Evolutionary conservation across 176 grass and related monocot species (phyloP).

Genomic region (Zoysia pacifica): DNA sequence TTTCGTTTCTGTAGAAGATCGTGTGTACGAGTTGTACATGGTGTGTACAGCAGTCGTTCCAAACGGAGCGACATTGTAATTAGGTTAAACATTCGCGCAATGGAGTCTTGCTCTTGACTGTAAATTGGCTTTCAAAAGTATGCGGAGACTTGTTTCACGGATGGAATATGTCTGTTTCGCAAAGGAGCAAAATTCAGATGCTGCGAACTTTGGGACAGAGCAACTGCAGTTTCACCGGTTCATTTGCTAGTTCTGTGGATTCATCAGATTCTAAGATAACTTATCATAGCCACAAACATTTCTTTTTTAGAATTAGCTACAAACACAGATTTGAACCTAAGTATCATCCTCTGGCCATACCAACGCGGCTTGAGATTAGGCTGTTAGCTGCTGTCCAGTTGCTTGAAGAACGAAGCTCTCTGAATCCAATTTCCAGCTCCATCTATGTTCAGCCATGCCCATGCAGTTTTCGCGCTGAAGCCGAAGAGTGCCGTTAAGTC

Average conservation of each 20-base stretch:
- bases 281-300: neutral
- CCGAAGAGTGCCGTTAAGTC: constrained; percentile 4
- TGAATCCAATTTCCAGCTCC: constrained; percentile 5
- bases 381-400: neutral
- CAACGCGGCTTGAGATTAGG: neutral
- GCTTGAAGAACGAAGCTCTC: neutral
- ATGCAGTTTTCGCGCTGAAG: constrained; percentile 8
- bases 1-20: neutral
- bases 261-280: neutral
- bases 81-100: neutral
- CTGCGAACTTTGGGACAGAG: neutral
- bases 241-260: neutral
- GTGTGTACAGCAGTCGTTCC: constrained; percentile 39
- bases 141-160: neutral
- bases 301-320: no score
- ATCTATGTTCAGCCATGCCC: neutral
- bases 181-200: neutral
- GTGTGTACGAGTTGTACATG: constrained; percentile 14
- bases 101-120: neutral
- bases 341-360: no score
- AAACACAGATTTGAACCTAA: no score
- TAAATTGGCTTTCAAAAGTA: neutral
- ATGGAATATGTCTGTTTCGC: neutral
- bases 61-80: constrained; percentile 21
- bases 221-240: no score